These are phyloP conservation scores for Zasmidium citrigriseum DNA, from an alignment of 2,329 filamentous ascomycete species.

Conservation along the genomic window DNA sequence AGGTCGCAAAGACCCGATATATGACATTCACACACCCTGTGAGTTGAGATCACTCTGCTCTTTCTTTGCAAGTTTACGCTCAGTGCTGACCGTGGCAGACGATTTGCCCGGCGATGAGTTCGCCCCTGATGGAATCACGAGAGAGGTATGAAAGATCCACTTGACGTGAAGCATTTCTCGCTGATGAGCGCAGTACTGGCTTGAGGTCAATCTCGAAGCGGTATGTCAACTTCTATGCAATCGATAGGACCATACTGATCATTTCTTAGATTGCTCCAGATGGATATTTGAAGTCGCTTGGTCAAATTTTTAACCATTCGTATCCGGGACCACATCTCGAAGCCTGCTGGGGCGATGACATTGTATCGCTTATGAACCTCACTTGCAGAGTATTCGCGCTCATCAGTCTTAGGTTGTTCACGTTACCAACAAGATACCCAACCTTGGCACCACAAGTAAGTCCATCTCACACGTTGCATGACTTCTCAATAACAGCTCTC, in stretches of 20 bases:
- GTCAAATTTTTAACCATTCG: conserved; percentile 43
- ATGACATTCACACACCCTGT: conserved; percentile 35
- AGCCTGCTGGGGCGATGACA: conserved; percentile 37
- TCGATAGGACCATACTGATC: conserved; percentile 38
- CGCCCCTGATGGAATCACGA: conserved; percentile 28
- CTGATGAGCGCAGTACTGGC: conserved; percentile 43
- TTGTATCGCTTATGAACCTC: too few relatives aligned
- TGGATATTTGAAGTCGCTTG: conserved; percentile 21
- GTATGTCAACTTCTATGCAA: conserved; percentile 40
- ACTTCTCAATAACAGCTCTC: too few relatives aligned
- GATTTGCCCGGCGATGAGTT: conserved; percentile 19
- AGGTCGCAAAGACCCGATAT: conserved; percentile 17
- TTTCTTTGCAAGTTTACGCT: neutral
- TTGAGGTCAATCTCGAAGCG: conserved; percentile 42
- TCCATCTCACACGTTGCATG: too few relatives aligned
- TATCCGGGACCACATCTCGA: conserved; percentile 49
- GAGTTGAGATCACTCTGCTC: neutral
- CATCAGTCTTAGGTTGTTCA: conserved; percentile 20
- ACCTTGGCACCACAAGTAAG: conserved; percentile 53
- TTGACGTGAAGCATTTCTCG: conserved; percentile 1
- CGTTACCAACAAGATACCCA: conserved; percentile 41
- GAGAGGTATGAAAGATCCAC: conserved; percentile 16
- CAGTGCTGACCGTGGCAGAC: conserved; percentile 4
- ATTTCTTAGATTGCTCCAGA: conserved; percentile 40
- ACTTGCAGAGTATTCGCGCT: too few relatives aligned